phyloP scores from a whole-genome alignment of 169 alveolate genomes.

The Plasmodium yoelii region DNA sequence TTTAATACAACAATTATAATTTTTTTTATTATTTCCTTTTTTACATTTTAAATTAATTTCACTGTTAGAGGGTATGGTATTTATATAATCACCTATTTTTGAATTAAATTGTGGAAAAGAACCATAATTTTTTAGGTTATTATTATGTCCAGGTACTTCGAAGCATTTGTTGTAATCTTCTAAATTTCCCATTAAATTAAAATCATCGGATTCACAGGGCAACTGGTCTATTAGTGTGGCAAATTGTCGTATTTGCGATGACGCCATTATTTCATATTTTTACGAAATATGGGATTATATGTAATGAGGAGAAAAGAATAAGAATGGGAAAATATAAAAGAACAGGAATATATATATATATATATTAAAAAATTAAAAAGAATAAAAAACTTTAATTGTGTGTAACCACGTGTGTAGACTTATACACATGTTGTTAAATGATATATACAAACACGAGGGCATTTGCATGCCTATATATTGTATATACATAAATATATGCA shows the following conservation, averaged over 20 bases:
- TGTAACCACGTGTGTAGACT: background rate
- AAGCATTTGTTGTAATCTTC: constrained; percentile 47
- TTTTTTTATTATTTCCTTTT: constrained; percentile 14
- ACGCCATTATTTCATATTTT: constrained; percentile 71
- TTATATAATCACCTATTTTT: constrained; percentile 44
- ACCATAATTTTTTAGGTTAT: constrained; percentile 18
- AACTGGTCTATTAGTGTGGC: constrained; percentile 72
- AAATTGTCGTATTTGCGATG: constrained; percentile 75
- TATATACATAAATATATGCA: no score
- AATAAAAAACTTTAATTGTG: background rate
- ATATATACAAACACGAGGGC: background rate
- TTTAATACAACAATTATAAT: constrained; percentile 17
- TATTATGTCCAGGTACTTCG: constrained; percentile 22
- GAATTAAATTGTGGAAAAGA: constrained; percentile 27
- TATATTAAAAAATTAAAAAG: background rate
- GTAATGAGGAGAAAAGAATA: background rate
- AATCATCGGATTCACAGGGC: constrained; percentile 74
- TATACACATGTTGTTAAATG: background rate
- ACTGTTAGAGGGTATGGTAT: constrained; percentile 25
- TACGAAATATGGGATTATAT: constrained; percentile 5
- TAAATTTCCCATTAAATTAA: constrained; percentile 58
- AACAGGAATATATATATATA: background rate
- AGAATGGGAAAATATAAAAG: background rate
- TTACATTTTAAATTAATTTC: constrained; percentile 9
- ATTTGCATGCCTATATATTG: background rate